Evolutionary conservation across 768 basidiomycete species (phyloP), one percentile per base, ranked within the genome.

Genomic region (Tylopilus cervinicoccineus): DNA sequence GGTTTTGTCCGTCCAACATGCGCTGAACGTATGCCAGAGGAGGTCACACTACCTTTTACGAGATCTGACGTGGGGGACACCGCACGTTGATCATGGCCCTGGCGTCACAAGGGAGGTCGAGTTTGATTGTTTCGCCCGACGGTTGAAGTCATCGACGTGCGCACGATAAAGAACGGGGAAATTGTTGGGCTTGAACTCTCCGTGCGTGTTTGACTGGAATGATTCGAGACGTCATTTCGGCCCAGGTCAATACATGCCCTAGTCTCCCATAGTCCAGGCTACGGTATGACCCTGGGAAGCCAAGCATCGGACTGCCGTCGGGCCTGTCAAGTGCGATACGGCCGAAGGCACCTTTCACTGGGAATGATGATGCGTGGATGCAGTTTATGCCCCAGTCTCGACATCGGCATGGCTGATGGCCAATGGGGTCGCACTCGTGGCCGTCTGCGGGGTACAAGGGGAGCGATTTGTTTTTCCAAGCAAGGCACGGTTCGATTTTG

Each of bases 1-100:
- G 20, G 31, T 32, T 37, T 40, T 27, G 32, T 26, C 28, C 22
- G 34, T 41, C 36, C 46, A 47, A 61, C 55, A 55, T 55, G 60
- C 59, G 50, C 48, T 28, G 37, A 48, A 42, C 29, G 34, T 47
- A 61, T 43, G 55, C 50, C 26, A 43, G n/a, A 43, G 36, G 41
- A 19, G 33, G 39, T 13, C 26, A 16, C 31, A 41, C 28, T 22
- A 16, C 44, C 48, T 29, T 45, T 31, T 34, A 40, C 29, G 48
- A 58, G 57, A 60, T 51, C 50, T 26, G 31, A 41, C 47, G 51
- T 44, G 32, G 38, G 22, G 34, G 9, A 34, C 26, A 32, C 42
- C 28, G 55, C 47, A 46, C 52, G 43, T 24, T 58, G 58, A 48
- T 33, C 36, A 40, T 43, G 28, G 45, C 33, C 41, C 48, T 10